Conservation (phyloP, 2,329 filamentous ascomycete genomes). For the Emericellopsis atlantica region DNA sequence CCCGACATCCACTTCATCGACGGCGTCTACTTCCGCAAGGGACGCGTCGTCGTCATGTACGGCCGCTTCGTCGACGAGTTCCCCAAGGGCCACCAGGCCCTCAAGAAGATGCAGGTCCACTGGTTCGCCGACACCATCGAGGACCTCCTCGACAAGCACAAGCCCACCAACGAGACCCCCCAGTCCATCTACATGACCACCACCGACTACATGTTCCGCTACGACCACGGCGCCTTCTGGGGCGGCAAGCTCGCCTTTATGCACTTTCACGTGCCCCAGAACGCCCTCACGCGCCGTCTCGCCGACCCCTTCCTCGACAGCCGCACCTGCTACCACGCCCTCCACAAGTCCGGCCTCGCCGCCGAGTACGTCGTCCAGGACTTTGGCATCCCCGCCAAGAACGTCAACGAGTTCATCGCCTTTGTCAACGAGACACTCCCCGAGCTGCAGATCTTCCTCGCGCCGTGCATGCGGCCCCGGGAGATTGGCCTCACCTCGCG, state of each 20-base stretch:
- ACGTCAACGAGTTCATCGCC: conserved; percentile 12
- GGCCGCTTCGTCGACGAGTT: conserved; percentile 29
- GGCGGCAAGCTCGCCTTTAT: conserved; percentile 34
- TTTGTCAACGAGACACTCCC: conserved; percentile 16
- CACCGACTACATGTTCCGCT: conserved; percentile 42
- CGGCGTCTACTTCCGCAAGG: conserved; percentile 36
- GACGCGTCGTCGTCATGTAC: conserved; percentile 34
- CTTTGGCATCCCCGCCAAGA: conserved; percentile 19
- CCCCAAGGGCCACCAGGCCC: conserved; percentile 29
- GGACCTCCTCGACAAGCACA: conserved; percentile 9
- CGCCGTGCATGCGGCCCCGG: conserved; percentile 12
- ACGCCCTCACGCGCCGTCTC: conserved; percentile 32
- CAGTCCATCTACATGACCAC: conserved; percentile 23
- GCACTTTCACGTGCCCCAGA: conserved; percentile 39
- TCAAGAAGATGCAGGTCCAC: conserved; percentile 16
- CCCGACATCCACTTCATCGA: conserved; percentile 39
- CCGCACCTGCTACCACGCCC: conserved; percentile 36
- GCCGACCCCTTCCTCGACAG: conserved; percentile 40
- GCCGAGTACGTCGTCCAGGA: conserved; percentile 38
- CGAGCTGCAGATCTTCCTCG: conserved; percentile 15
- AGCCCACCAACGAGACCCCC: conserved; percentile 10
- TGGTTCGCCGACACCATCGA: conserved; percentile 16
- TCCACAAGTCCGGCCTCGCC: conserved; percentile 33
- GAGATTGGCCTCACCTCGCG: conserved; percentile 18
- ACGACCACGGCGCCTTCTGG: conserved; percentile 45